Conservation (phyloP, 495 filamentous ascomycete genomes). For the Penicillium mononematosum region DNA sequence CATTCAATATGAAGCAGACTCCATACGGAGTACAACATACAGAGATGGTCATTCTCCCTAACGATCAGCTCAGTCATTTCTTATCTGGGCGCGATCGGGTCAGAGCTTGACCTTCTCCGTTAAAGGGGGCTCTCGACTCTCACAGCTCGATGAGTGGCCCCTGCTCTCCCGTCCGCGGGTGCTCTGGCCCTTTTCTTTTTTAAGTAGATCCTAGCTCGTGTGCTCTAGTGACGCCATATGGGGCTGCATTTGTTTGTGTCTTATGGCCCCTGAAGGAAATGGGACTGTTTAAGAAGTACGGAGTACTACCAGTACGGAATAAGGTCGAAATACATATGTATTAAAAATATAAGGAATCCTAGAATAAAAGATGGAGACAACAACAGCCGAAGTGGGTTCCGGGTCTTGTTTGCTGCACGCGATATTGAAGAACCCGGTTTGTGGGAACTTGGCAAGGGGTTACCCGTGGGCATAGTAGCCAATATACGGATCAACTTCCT, state of each 20-base stretch:
- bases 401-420: constrained; percentile 8
- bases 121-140: constrained; percentile 12
- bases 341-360: background rate
- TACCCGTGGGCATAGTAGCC: background rate
- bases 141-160: constrained; percentile 23
- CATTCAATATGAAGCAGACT: constrained; percentile 10
- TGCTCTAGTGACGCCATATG: constrained; percentile 19
- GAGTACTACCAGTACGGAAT: too few relatives aligned
- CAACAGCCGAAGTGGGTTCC: constrained; percentile 6
- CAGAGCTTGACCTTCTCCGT: constrained; percentile 17
- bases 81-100: constrained; percentile 19
- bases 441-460: constrained; percentile 2
- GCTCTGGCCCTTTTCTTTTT: constrained; percentile 2
- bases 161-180: constrained; percentile 8
- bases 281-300: background rate
- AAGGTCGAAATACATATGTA: too few relatives aligned
- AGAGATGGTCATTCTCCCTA: background rate
- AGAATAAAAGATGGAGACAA: background rate
- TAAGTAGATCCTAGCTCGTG: constrained; percentile 21
- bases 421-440: constrained; percentile 3
- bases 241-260: constrained; percentile 5
- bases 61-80: constrained; percentile 24
- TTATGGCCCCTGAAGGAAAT: background rate
- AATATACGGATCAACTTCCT: background rate
- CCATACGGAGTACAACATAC: background rate